These are phyloP conservation scores for Nemophila menziesii DNA, from an alignment of 257 asterid genomes.

Conservation along the genomic window DNA sequence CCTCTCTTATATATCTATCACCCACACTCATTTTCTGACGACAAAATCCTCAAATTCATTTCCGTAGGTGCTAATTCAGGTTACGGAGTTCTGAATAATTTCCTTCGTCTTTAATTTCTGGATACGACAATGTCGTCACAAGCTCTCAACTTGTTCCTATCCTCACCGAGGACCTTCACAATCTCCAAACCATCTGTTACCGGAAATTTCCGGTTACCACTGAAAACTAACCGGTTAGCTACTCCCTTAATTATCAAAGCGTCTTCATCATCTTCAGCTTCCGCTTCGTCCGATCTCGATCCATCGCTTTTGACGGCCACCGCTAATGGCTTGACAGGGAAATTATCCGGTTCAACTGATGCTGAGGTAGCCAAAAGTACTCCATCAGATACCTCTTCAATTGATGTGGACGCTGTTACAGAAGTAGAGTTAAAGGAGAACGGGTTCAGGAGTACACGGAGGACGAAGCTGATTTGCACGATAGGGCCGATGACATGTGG, in stretches of 20 bases:
- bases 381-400: slow-evolving; percentile 43
- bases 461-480: slow-evolving; percentile 87
- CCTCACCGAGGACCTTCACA: slow-evolving; percentile 11
- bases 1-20: not conserved
- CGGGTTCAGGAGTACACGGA: slow-evolving; percentile 89
- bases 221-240: slow-evolving; percentile 7
- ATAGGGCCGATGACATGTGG: slow-evolving; percentile 77
- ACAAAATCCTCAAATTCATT: not conserved
- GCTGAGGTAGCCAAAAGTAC: slow-evolving; percentile 17
- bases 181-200: slow-evolving; percentile 15
- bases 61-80: not conserved
- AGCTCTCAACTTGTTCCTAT: slow-evolving; percentile 21
- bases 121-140: slow-evolving; percentile 17
- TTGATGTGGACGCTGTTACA: slow-evolving; percentile 88
- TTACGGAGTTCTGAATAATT: no score
- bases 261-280: not conserved
- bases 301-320: slow-evolving; percentile 20
- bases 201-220: slow-evolving; percentile 13
- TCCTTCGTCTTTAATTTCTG: not conserved
- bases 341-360: slow-evolving; percentile 17
- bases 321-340: slow-evolving; percentile 42
- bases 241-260: slow-evolving; percentile 9
- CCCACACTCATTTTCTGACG: not conserved
- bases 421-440: slow-evolving; percentile 97
- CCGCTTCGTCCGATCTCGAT: slow-evolving; percentile 21